phyloP scores from a whole-genome alignment of 2,329 filamentous ascomycete species.

The Endocalyx cinctus region DNA sequence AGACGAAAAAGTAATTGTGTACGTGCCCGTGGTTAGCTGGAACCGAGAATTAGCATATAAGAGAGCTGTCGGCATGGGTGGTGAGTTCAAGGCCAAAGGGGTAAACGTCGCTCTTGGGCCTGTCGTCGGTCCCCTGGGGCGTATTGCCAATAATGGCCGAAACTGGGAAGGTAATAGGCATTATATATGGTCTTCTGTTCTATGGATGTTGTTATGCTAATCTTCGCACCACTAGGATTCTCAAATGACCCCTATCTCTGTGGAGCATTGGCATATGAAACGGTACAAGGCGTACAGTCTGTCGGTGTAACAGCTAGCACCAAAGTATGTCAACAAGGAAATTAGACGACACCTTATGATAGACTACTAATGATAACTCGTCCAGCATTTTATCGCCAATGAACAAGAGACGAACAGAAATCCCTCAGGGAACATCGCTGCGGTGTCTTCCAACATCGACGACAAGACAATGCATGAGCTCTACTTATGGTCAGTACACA shows the following conservation, averaged over 20 bases:
- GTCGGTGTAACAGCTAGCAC: conserved; percentile 65
- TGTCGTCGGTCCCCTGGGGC: conserved; percentile 62
- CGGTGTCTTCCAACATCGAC: conserved; percentile 52
- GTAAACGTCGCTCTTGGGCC: conserved; percentile 76
- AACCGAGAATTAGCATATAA: conserved; percentile 65
- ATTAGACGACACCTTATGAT: neutral
- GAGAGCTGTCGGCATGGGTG: conserved; percentile 69
- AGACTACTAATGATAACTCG: neutral
- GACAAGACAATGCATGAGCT: conserved; percentile 57
- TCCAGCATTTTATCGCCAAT: conserved; percentile 59
- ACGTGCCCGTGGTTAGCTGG: conserved; percentile 45
- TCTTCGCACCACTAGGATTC: too few species aligned
- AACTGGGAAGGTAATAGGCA: conserved; percentile 54
- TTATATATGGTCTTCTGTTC: neutral
- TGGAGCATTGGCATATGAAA: conserved; percentile 39
- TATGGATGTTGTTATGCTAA: too few species aligned
- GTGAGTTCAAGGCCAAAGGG: conserved; percentile 72
- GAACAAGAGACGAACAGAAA: conserved; percentile 72
- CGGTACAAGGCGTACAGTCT: conserved; percentile 64
- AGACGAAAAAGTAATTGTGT: neutral
- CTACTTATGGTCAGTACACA: conserved; percentile 54
- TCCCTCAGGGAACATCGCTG: conserved; percentile 53
- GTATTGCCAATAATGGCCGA: conserved; percentile 56
- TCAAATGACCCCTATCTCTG: conserved; percentile 58
- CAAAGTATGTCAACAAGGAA: conserved; percentile 32